Evolutionary conservation across 345 rosid genomes (phyloP).

Genomic region (Lumnitzera littorea): DNA sequence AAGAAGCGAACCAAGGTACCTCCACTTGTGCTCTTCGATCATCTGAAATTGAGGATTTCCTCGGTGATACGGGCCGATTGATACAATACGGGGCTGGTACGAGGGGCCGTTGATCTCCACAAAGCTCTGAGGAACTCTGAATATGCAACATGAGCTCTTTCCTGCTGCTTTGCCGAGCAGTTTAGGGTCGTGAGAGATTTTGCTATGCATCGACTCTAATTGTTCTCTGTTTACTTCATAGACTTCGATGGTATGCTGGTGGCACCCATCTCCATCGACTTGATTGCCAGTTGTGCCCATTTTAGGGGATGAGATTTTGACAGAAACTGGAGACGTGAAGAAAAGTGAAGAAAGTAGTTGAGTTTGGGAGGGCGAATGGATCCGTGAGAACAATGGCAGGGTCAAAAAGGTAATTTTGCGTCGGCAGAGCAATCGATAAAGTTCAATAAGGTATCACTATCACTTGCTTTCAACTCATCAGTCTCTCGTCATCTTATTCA

Average conservation of each 20-base stretch:
- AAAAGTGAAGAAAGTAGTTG: too few relatives aligned
- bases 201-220: constrained; percentile 26
- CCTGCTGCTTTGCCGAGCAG: constrained; percentile 34
- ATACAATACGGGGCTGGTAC: constrained; percentile 62
- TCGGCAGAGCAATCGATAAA: too few relatives aligned
- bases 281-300: too few relatives aligned
- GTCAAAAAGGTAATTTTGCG: too few relatives aligned
- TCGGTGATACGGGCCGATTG: constrained; percentile 69
- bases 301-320: too few relatives aligned
- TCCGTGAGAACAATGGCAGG: too few relatives aligned
- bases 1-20: constrained; percentile 41
- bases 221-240: constrained; percentile 29
- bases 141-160: constrained; percentile 36
- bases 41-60: constrained; percentile 36
- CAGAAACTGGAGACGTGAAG: too few relatives aligned
- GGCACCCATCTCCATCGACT: constrained; percentile 4
- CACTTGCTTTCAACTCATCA: too few relatives aligned
- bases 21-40: constrained; percentile 87
- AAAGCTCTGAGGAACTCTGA: constrained; percentile 36
- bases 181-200: constrained; percentile 34
- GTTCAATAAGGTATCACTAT: too few relatives aligned
- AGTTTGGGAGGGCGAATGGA: too few relatives aligned
- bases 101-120: constrained; percentile 42
- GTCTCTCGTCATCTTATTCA: too few relatives aligned
- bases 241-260: constrained; percentile 8